Evolutionary conservation across 139 green algal genomes (phyloP).

Genomic region (Tetratostichococcus sp.): DNA sequence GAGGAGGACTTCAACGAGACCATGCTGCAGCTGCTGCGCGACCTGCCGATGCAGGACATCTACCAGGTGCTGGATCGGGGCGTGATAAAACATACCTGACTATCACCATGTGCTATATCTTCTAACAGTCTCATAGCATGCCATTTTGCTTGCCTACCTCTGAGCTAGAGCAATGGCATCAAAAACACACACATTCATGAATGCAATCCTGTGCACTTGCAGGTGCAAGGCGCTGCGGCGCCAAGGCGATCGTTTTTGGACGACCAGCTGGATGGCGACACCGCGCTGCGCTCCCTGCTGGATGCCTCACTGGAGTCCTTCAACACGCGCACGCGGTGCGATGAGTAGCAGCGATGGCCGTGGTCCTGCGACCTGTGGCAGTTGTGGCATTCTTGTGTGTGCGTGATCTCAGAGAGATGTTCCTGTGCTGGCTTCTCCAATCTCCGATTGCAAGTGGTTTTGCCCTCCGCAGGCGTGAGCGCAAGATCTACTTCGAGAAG

Average conservation of each 20-base stretch:
- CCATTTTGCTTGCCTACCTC: no score
- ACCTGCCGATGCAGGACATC: slow-evolving; percentile 35
- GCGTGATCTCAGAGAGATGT: no score
- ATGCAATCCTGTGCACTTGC: neutral
- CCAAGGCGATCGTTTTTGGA: neutral
- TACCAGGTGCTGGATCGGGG: slow-evolving; percentile 8
- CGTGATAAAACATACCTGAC: no score
- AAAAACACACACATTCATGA: no score
- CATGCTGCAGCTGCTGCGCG: slow-evolving; percentile 25
- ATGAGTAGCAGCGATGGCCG: no score
- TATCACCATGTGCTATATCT: no score
- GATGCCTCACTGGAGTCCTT: neutral
- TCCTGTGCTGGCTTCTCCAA: no score
- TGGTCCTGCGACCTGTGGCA: no score
- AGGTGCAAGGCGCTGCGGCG: slow-evolving; percentile 5
- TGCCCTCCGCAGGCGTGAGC: neutral
- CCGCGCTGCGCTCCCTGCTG: neutral
- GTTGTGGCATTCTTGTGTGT: no score
- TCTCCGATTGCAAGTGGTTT: no score
- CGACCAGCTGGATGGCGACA: neutral
- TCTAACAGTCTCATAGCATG: no score
- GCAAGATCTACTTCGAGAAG: slow-evolving; percentile 21
- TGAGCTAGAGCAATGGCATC: no score
- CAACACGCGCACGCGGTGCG: neutral
- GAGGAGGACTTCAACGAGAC: slow-evolving; percentile 60